A percentile compares a stretch with the other conserved stretches of the same genome.
Conservation (phyloP, 805 yeast genomes). For the Komagataella pastoris region DNA sequence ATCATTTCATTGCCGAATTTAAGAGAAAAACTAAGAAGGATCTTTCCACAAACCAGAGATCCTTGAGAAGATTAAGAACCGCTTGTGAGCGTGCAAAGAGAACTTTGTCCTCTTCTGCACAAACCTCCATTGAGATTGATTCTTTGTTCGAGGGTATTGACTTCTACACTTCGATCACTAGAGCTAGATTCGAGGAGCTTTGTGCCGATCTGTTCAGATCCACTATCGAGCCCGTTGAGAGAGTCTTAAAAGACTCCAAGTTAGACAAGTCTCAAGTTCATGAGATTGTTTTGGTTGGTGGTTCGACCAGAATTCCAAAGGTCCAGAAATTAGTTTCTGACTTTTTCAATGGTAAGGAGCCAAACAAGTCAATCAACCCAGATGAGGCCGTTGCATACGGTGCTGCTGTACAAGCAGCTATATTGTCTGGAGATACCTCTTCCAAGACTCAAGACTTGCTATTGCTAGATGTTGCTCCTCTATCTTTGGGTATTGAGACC, state of each 20-base stretch:
- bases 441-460: conserved; percentile 93
- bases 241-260: conserved; percentile 80
- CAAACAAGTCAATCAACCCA: conserved; percentile 92
- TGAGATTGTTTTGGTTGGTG: conserved; percentile 90
- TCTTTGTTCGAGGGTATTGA: conserved; percentile 92
- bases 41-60: conserved; percentile 84
- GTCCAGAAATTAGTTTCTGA: conserved; percentile 91
- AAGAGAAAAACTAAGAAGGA: conserved; percentile 98
- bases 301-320: conserved; percentile 97
- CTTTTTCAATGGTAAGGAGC: conserved; percentile 95
- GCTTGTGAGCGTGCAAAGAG: conserved; percentile 99
- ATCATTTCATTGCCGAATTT: conserved; percentile 88
- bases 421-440: conserved; percentile 86
- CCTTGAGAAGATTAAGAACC: conserved; percentile 95
- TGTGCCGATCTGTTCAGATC: conserved; percentile 92
- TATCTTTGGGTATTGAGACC: conserved; percentile 95
- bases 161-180: conserved; percentile 90
- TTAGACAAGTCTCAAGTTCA: conserved; percentile 51
- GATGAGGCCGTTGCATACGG: conserved; percentile 99
- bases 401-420: conserved; percentile 98
- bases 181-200: conserved; percentile 96
- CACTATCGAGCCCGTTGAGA: conserved; percentile 89
- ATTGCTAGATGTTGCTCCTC: conserved; percentile 94
- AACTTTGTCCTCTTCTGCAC: conserved; percentile 91
- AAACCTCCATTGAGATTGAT: conserved; percentile 91